Base-by-base conservation (phyloP, 2,329 filamentous ascomycete species). In the Metarhizium anisopliae region DNA sequence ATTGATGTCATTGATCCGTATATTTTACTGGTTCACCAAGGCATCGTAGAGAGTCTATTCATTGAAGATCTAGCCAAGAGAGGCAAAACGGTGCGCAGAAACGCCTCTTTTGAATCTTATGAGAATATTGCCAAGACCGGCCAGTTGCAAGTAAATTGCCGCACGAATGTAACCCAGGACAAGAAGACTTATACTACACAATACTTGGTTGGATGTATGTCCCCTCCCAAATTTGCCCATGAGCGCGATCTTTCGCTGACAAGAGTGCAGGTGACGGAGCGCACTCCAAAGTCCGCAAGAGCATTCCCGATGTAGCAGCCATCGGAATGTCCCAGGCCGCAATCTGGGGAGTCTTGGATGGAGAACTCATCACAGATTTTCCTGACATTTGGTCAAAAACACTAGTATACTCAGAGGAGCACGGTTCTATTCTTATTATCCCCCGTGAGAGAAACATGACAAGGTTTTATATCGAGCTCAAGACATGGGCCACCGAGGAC, bases 371-470 rank as follows among this genome's bases (percentile, higher is more conserved):
- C 47, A 89, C 86, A 7, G 78, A 89, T 65, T 89, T 90, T 61
- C 86, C 86, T 1, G 86, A 89, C 63, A 80, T 89, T 51, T 89
- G 85, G 85, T 86, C 82, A 67, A 89, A 89, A 70, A 84, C 85
- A 0, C 78, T 87, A 0, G 77, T 89, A 7, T 85, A 85, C 60
- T 85, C 83, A 2, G 81, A 88, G 58, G 76, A 81, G 57, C 76
- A 82, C 49, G 86, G 86, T 2, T 87, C 85, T 0, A 83, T 89
- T 50, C 75, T 90, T n/a, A 86, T 87, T 67, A 85, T 89, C 54
- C 87, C 87, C 4, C 80, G 86, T 43, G 86, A 90, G 67, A 77
- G 84, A 47, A 86, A 87, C 63, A 83, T 89, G 79, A 89, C 86
- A 0, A 80, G 86, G 50, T 74, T 82, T 62, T 82, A 82, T 62